These are phyloP conservation scores for Waltergamsia citrina DNA, from an alignment of 2,329 filamentous ascomycete species.

Conservation along the genomic window DNA sequence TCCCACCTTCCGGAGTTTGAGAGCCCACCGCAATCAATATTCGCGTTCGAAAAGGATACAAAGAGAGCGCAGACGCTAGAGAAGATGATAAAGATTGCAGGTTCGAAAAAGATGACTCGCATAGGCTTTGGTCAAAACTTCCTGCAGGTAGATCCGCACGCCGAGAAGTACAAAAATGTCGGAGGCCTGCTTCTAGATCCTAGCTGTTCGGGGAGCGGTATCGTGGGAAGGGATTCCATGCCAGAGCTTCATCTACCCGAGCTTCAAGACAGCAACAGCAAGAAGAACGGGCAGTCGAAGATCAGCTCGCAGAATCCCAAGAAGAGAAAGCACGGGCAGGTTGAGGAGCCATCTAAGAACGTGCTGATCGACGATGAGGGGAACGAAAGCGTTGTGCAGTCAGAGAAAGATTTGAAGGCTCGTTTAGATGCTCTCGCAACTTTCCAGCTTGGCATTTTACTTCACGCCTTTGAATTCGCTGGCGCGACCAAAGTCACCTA, in stretches of 20 bases:
- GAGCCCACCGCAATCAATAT: conserved; percentile 37
- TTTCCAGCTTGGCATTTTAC: conserved; percentile 74
- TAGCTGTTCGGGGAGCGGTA: conserved; percentile 92
- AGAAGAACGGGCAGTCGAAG: conserved; percentile 7
- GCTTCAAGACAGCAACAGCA: conserved; percentile 11
- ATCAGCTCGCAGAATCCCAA: conserved; percentile 4
- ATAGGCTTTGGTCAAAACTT: conserved; percentile 76
- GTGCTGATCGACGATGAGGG: conserved; percentile 49
- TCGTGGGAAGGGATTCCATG: conserved; percentile 77
- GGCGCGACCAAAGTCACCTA: conserved; percentile 71
- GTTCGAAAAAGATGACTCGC: conserved; percentile 54
- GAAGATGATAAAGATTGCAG: conserved; percentile 76
- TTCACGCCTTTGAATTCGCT: conserved; percentile 79
- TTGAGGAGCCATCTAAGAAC: conserved; percentile 12
- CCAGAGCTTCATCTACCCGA: conserved; percentile 54
- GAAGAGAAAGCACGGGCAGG: conserved; percentile 33
- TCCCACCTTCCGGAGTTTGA: conserved; percentile 27
- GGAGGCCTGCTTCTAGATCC: conserved; percentile 79
- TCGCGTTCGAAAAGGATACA: conserved; percentile 72
- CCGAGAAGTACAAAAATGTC: conserved; percentile 57
- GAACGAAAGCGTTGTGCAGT: conserved; percentile 39
- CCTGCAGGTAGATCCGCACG: conserved; percentile 58
- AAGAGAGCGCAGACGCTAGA: conserved; percentile 64
- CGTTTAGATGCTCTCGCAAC: conserved; percentile 65
- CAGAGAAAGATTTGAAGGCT: conserved; percentile 47